These are phyloP conservation scores for Nevesoporus exiguus DNA, from an alignment of 768 basidiomycete genomes.

Conservation along the genomic window DNA sequence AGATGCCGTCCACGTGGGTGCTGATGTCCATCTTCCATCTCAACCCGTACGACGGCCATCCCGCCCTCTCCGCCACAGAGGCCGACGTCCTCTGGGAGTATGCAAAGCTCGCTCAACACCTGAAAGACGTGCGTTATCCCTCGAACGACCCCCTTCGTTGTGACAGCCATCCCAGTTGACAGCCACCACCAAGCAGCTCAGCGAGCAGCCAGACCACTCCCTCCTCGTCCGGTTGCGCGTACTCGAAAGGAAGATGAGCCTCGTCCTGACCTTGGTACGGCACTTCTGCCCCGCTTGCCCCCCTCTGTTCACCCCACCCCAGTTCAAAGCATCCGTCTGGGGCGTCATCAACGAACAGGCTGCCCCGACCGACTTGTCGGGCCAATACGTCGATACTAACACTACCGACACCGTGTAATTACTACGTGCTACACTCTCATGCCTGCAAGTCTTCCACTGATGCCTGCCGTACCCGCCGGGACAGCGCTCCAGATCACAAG, in stretches of 20 bases:
- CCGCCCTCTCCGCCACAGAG: slow-evolving; percentile 63
- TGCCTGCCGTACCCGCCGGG: slow-evolving; percentile 41
- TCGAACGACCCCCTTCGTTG: background rate
- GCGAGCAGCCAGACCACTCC: slow-evolving; percentile 72
- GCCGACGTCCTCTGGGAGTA: slow-evolving; percentile 90
- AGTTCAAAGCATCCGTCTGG: slow-evolving; percentile 98
- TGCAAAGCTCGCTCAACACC: slow-evolving; percentile 76
- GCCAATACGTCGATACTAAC: slow-evolving; percentile 15
- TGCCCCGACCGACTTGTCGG: slow-evolving; percentile 16
- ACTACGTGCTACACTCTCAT: slow-evolving; percentile 40
- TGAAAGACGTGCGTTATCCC: slow-evolving; percentile 57
- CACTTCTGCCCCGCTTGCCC: background rate
- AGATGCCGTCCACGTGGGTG: background rate
- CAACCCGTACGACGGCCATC: slow-evolving; percentile 76
- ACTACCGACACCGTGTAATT: slow-evolving; percentile 14
- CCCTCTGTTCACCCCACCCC: slow-evolving; percentile 5
- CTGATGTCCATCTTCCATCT: slow-evolving; percentile 32
- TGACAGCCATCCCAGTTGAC: slow-evolving; percentile 46
- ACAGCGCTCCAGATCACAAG: slow-evolving; percentile 88
- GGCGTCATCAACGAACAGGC: slow-evolving; percentile 84
- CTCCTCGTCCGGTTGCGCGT: slow-evolving; percentile 73
- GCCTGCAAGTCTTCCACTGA: slow-evolving; percentile 50
- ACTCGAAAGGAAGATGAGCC: slow-evolving; percentile 91
- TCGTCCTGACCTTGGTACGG: slow-evolving; percentile 84
- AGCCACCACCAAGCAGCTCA: slow-evolving; percentile 62